Conservation (phyloP, 2,329 filamentous ascomycete genomes). For the Curvularia spicifera region DNA sequence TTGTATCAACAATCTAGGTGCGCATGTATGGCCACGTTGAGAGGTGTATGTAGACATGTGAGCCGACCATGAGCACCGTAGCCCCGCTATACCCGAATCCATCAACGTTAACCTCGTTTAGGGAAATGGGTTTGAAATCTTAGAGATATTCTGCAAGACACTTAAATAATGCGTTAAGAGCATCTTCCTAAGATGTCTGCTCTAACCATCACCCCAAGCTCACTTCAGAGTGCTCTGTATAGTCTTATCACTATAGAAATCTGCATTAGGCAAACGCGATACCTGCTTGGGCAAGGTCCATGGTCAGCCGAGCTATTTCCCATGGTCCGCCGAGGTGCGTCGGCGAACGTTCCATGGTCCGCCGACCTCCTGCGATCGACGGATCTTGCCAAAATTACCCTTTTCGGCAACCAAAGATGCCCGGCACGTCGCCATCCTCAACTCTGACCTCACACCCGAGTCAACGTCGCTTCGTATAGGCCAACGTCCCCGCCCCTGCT, state of each 20-base stretch:
- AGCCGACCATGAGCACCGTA: neutral
- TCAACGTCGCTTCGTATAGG: conserved; percentile 2
- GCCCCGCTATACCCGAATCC: neutral
- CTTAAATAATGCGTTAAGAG: too few relatives aligned
- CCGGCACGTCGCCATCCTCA: conserved; percentile 13
- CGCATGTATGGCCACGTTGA: neutral
- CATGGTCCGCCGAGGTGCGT: neutral
- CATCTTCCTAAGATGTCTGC: too few relatives aligned
- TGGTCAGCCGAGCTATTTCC: neutral
- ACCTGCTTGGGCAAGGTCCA: neutral
- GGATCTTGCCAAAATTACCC: conserved; percentile 5
- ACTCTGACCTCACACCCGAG: conserved; percentile 18
- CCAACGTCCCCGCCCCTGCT: neutral
- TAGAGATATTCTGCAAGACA: neutral
- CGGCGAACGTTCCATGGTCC: neutral
- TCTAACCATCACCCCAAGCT: too few relatives aligned
- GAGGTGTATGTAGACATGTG: neutral
- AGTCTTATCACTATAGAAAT: neutral
- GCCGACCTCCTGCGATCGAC: conserved; percentile 5
- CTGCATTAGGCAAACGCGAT: neutral
- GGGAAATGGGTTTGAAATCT: neutral
- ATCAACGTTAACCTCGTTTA: neutral
- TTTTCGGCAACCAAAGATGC: conserved; percentile 9
- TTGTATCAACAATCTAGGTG: neutral
- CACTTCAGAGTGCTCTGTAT: too few relatives aligned